Evolutionary conservation across 768 basidiomycete genomes (phyloP).

Genomic region (Phaffia australis): DNA sequence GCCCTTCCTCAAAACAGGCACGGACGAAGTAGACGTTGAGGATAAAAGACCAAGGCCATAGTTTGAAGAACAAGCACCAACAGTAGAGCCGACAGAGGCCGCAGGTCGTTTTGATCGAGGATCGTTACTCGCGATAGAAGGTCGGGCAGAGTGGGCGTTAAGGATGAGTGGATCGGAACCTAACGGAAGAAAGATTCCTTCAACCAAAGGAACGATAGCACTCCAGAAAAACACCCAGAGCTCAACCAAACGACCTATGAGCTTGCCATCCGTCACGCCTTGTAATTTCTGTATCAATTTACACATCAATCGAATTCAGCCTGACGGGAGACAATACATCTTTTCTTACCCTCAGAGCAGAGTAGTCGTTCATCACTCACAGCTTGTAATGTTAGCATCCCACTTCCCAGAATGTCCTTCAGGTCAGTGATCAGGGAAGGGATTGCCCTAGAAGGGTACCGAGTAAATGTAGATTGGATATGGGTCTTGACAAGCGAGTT

Average conservation of each 20-base stretch:
- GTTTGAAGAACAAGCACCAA: not conserved
- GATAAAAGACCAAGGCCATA: too few relatives aligned
- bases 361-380: too few relatives aligned
- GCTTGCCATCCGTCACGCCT: conserved; percentile 63
- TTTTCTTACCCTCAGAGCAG: too few relatives aligned
- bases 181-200: conserved; percentile 33
- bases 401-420: conserved; percentile 66
- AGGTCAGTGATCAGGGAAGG: conserved; percentile 65
- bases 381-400: conserved; percentile 85
- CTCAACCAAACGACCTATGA: conserved; percentile 68
- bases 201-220: conserved; percentile 61
- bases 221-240: conserved; percentile 93
- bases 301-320: too few relatives aligned
- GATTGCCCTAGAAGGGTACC: conserved; percentile 57
- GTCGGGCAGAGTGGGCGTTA: conserved; percentile 2
- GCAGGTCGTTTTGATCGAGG: not conserved
- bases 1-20: not conserved
- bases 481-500: conserved; percentile 71
- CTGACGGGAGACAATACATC: too few relatives aligned
- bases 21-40: too few relatives aligned
- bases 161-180: conserved; percentile 27
- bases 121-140: not conserved
- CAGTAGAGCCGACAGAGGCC: not conserved
- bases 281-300: conserved; percentile 46
- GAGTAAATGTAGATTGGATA: conserved; percentile 60